Percentiles rank a stretch among this genome's conserved stretches.
Evolutionary conservation across 495 filamentous ascomycete genomes (phyloP).

Genomic region (Penicillium arizonense): DNA sequence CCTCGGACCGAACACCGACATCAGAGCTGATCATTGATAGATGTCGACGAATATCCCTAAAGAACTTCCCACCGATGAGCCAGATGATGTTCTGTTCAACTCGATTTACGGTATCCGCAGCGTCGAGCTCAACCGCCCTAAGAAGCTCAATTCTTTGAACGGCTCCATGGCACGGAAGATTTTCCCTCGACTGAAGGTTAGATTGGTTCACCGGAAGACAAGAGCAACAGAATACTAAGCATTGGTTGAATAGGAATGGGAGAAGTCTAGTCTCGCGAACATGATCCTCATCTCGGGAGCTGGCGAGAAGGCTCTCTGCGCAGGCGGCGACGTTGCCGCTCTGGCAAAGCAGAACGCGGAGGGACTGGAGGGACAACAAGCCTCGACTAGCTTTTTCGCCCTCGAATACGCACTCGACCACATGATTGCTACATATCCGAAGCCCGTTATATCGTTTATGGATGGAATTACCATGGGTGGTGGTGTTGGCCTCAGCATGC

Average conservation of each 20-base stretch:
- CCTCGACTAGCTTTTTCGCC: slow-evolving; percentile 80
- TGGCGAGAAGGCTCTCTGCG: slow-evolving; percentile 82
- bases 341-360: slow-evolving; percentile 71
- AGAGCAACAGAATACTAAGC: slow-evolving; percentile 13
- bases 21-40: slow-evolving; percentile 33
- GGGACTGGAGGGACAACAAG: slow-evolving; percentile 62
- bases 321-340: slow-evolving; percentile 82
- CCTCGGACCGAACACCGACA: background rate
- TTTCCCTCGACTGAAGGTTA: slow-evolving; percentile 69
- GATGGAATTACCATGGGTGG: slow-evolving; percentile 99
- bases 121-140: slow-evolving; percentile 90
- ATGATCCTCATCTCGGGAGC: slow-evolving; percentile 89
- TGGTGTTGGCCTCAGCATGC: slow-evolving; percentile 88
- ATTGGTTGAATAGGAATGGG: slow-evolving; percentile 65
- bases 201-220: background rate
- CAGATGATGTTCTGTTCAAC: slow-evolving; percentile 90
- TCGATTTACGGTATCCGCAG: slow-evolving; percentile 84
- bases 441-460: slow-evolving; percentile 94
- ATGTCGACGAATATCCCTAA: slow-evolving; percentile 57
- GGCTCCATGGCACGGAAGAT: slow-evolving; percentile 95
- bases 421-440: slow-evolving; percentile 87
- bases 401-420: slow-evolving; percentile 95
- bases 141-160: slow-evolving; percentile 86
- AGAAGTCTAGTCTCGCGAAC: slow-evolving; percentile 89
- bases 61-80: slow-evolving; percentile 65